Percentiles rank a stretch among this genome's conserved stretches.
These are phyloP conservation scores for Hericium alpestre DNA, from an alignment of 768 basidiomycete species.

Conservation along the genomic window DNA sequence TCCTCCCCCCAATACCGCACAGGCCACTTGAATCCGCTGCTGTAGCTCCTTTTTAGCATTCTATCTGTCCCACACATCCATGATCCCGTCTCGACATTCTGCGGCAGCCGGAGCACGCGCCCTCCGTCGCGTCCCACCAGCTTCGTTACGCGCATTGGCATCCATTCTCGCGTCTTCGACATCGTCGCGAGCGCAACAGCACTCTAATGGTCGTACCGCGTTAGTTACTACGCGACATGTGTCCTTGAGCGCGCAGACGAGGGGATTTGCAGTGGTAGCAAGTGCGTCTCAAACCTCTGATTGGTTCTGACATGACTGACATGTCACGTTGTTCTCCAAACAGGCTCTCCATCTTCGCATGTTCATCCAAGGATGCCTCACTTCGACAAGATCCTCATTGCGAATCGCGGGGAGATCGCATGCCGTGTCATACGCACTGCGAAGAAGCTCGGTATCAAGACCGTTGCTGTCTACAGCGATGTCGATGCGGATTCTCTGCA, in stretches of 20 bases:
- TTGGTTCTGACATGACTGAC: neutral
- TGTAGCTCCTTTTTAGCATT: neutral
- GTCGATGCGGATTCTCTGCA: conserved; percentile 76
- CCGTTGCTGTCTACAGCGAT: conserved; percentile 87
- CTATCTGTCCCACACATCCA: neutral
- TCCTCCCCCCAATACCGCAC: too few relatives aligned
- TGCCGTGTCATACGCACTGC: conserved; percentile 91
- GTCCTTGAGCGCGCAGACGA: neutral
- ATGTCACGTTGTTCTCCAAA: neutral
- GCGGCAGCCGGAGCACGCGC: neutral
- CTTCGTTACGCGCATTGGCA: too few relatives aligned
- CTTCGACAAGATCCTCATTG: conserved; percentile 87
- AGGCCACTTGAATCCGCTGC: neutral
- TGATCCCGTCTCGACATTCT: conserved; percentile 1
- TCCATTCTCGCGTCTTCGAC: neutral
- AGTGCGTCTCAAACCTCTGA: neutral
- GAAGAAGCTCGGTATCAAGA: conserved; percentile 77
- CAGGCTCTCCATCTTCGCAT: neutral
- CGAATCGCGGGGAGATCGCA: conserved; percentile 91
- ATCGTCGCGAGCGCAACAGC: neutral
- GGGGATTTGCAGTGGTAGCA: conserved; percentile 4
- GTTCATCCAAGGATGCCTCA: conserved; percentile 32
- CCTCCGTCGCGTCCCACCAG: neutral
- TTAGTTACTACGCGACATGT: neutral
- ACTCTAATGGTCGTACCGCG: neutral